Percentiles rank a stretch among this genome's conserved stretches.
These are phyloP conservation scores for Porphyrellus sp. DNA, from an alignment of 1,284 basidiomycete genomes.

Conservation along the genomic window DNA sequence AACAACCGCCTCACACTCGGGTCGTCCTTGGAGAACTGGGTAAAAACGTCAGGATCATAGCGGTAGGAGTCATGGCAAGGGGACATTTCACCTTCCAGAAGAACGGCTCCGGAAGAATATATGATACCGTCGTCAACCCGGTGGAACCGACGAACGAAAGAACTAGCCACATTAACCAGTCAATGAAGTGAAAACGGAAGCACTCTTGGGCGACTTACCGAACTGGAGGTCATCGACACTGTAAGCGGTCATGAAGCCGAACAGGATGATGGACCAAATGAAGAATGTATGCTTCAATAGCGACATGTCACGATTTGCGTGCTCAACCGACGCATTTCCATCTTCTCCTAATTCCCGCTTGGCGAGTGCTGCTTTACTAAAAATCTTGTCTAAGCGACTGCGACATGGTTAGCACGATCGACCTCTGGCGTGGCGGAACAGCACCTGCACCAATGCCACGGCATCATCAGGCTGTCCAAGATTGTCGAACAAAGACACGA, in stretches of 20 bases:
- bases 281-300: constrained; percentile 70
- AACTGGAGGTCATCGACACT: constrained; percentile 81
- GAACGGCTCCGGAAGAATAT: constrained; percentile 90
- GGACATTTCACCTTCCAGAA: constrained; percentile 70
- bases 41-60: constrained; percentile 19
- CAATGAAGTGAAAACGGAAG: constrained; percentile 11
- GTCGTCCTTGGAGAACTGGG: constrained; percentile 71
- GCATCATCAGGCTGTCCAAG: constrained; percentile 58
- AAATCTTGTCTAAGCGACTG: constrained; percentile 89
- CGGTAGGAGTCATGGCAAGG: neutral
- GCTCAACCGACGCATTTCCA: constrained; percentile 48
- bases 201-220: constrained; percentile 49
- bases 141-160: constrained; percentile 96
- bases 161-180: constrained; percentile 49
- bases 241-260: constrained; percentile 77
- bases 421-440: constrained; percentile 86
- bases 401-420: constrained; percentile 89
- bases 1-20: constrained; percentile 53
- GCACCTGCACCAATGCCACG: constrained; percentile 68
- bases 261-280: constrained; percentile 68
- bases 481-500: constrained; percentile 60
- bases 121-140: constrained; percentile 95
- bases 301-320: constrained; percentile 64
- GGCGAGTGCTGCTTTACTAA: constrained; percentile 45
- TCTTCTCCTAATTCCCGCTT: constrained; percentile 42